Base-by-base conservation (phyloP, 148 eudicot genomes). In the Amaranthus palmeri region DNA sequence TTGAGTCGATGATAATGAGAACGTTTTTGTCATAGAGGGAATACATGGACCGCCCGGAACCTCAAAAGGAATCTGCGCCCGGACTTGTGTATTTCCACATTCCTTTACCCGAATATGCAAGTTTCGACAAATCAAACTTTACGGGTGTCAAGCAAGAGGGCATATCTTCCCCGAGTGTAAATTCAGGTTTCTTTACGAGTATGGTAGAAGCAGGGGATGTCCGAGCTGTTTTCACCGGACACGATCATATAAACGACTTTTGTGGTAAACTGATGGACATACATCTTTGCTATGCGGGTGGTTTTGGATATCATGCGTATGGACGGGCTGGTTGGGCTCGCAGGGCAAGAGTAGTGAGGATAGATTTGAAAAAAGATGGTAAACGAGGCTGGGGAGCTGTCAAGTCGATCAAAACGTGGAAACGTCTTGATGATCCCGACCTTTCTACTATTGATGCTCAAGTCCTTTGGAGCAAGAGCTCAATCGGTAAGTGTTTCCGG, bases 221-320 rank as follows among this genome's bases (percentile, higher is more conserved):
- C 52, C 87, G 81, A 78, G 98, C 96, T 46, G 96, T 81, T 50
- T 93, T 91, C 71, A 77, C 77, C 0, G 98, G 98, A 63, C 98
- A 93, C 74, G 98, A 93, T 85, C 98, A 93, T 70, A 56, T 83
- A 73, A 93, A 93, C 76, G 98, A 93, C 77, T 93, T 93, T 70
- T 93, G 98, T 67, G 98, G 98, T 12, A 76, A 86, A 81, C 69
- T 86, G 48, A 77, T 70, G 59, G 83, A 88, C 44, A 87, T 93
- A 64, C 62, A 93, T 83, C 89, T 93, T 67, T 93, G 98, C 64
- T 93, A 93, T 68, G 91, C 84, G 41, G 98, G 98, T 59, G 98
- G 98, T 42, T 91, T 93, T 61, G 98, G 98, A 15, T 93, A 93
- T 78, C 98, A 93, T 82, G 98, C 98, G 4, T 93, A 93, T 72